These are phyloP conservation scores for Candida labiduridarum DNA, from an alignment of 1,139 yeast species.

Conservation along the genomic window DNA sequence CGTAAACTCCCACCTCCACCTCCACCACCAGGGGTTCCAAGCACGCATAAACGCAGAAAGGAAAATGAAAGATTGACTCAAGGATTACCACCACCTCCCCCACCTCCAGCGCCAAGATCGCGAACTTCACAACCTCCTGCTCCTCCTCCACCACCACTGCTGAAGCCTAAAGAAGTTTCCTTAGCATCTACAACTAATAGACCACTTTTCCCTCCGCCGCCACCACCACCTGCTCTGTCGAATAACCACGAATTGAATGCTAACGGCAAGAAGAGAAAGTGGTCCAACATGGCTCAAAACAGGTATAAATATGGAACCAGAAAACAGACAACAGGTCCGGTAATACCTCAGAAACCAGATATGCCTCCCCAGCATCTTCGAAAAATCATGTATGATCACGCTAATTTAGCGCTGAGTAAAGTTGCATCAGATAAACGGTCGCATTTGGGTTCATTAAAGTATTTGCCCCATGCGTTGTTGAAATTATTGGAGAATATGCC, in stretches of 20 bases:
- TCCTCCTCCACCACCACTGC: slow-evolving; percentile 18
- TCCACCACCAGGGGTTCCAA: slow-evolving; percentile 25
- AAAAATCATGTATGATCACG: slow-evolving; percentile 81
- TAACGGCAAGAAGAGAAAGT: background rate
- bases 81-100: slow-evolving; percentile 15
- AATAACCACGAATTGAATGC: background rate
- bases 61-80: slow-evolving; percentile 9
- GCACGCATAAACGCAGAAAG: slow-evolving; percentile 9
- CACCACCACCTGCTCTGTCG: slow-evolving; percentile 13
- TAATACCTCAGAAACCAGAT: slow-evolving; percentile 67
- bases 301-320: background rate
- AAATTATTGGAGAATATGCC: slow-evolving; percentile 96
- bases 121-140: slow-evolving; percentile 12
- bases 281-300: slow-evolving; percentile 11
- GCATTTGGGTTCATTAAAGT: slow-evolving; percentile 87
- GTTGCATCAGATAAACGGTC: slow-evolving; percentile 89
- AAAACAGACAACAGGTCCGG: slow-evolving; percentile 34
- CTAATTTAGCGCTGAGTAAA: slow-evolving; percentile 78
- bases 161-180: too few species aligned
- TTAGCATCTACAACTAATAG: slow-evolving; percentile 16
- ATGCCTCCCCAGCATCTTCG: slow-evolving; percentile 96
- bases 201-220: slow-evolving; percentile 22
- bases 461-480: slow-evolving; percentile 91
- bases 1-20: slow-evolving; percentile 35
- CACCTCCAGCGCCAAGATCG: slow-evolving; percentile 11